phyloP scores from a whole-genome alignment of 495 filamentous ascomycete species.

The Penicillium maclennaniae region DNA sequence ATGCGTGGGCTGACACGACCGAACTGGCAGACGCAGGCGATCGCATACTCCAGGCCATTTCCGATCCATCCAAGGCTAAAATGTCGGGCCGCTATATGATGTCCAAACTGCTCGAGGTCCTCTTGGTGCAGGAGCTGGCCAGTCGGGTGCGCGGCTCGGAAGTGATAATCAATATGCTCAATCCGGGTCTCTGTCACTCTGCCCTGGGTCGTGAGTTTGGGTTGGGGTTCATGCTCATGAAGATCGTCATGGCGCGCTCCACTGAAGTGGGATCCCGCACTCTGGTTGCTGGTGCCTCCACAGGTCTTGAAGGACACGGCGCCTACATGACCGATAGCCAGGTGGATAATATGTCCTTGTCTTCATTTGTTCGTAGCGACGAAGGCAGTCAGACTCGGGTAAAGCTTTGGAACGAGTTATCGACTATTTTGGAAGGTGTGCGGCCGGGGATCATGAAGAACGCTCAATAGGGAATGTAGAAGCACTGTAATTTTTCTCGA shows the following conservation, averaged over 20 bases:
- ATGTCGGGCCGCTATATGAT: constrained; percentile 41
- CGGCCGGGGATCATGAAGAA: constrained; percentile 38
- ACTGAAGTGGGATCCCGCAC: constrained; percentile 49
- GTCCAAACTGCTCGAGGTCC: constrained; percentile 51
- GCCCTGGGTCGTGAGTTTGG: constrained; percentile 34
- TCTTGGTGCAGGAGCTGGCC: constrained; percentile 47
- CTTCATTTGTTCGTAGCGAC: constrained; percentile 34
- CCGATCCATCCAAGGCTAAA: constrained; percentile 24
- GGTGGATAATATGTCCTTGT: constrained; percentile 22
- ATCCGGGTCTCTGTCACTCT: constrained; percentile 51
- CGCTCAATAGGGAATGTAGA: not conserved
- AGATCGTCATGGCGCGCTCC: constrained; percentile 33
- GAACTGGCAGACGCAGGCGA: constrained; percentile 21
- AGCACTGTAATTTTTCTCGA: too few species aligned
- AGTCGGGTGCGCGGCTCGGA: constrained; percentile 19
- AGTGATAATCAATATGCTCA: constrained; percentile 52
- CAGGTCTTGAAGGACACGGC: constrained; percentile 44
- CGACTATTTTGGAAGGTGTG: constrained; percentile 45
- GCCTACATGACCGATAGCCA: constrained; percentile 39
- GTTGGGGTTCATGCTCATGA: constrained; percentile 11
- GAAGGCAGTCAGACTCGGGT: constrained; percentile 41
- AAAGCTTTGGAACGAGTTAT: constrained; percentile 52
- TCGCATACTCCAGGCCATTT: constrained; percentile 31
- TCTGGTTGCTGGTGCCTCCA: constrained; percentile 34
- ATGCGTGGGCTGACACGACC: constrained; percentile 29